These are phyloP conservation scores for Gastrodia elata DNA, from an alignment of 106 monocot genomes.

Conservation along the genomic window DNA sequence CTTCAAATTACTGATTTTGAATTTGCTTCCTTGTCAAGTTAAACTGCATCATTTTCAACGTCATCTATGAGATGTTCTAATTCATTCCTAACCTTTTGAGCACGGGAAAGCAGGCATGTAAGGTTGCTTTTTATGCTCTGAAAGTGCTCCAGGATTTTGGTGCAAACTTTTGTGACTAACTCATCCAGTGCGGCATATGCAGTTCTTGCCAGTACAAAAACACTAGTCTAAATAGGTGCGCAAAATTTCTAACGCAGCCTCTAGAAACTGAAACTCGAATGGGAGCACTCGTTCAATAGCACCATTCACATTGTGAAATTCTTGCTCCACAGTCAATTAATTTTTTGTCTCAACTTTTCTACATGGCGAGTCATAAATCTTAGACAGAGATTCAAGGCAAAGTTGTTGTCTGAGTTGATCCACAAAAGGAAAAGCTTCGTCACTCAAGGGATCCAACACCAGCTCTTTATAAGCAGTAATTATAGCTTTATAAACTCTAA, in stretches of 20 bases:
- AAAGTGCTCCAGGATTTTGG: constrained; percentile 80
- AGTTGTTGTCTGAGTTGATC: constrained; percentile 82
- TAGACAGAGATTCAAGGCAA: constrained; percentile 22
- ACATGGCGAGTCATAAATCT: constrained; percentile 10
- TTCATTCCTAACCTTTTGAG: constrained; percentile 97
- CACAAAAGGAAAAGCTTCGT: constrained; percentile 76
- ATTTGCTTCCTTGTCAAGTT: constrained; percentile 87
- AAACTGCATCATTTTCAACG: constrained; percentile 79
- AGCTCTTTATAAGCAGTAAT: constrained; percentile 87
- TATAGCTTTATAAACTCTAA: constrained; percentile 84
- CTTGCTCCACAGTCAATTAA: constrained; percentile 13
- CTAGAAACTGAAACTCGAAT: constrained; percentile 94
- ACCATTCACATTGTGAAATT: constrained; percentile 18
- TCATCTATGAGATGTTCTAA: constrained; percentile 90
- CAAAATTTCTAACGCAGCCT: constrained; percentile 72
- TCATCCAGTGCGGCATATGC: constrained; percentile 86
- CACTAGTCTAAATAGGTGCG: constrained; percentile 66
- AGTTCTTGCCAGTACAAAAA: constrained; percentile 63
- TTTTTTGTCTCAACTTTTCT: constrained; percentile 14
- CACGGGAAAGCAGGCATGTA: constrained; percentile 77
- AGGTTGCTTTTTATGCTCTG: constrained; percentile 73
- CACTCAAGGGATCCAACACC: constrained; percentile 61
- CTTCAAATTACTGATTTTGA: constrained; percentile 75
- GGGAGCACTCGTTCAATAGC: constrained; percentile 61
- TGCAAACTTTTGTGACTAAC: constrained; percentile 71